Conservation (phyloP, 768 basidiomycete species). For the Phanerochaete sordida region DNA sequence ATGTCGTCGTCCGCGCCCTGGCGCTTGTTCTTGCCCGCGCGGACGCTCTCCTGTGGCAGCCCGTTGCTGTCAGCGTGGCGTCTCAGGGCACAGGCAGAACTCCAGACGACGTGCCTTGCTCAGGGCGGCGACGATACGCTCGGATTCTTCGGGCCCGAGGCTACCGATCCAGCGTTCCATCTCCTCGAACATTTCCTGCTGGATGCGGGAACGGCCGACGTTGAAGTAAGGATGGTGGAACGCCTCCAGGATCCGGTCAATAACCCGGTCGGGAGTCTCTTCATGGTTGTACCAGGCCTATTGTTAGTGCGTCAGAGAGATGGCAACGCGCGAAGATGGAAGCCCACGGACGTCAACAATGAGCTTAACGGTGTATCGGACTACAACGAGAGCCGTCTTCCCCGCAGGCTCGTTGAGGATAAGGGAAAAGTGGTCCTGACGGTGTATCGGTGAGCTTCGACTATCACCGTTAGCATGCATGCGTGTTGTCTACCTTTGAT, state of each 20-base stretch:
- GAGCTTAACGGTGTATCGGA: slow-evolving; percentile 55
- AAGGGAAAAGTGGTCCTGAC: slow-evolving; percentile 66
- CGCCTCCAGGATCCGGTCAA: slow-evolving; percentile 53
- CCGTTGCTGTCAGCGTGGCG: background rate
- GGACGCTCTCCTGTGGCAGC: slow-evolving; percentile 44
- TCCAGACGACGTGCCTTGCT: slow-evolving; percentile 45
- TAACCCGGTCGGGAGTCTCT: slow-evolving; percentile 39
- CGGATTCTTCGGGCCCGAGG: slow-evolving; percentile 40
- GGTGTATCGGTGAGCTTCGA: background rate
- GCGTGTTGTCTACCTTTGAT: slow-evolving; percentile 46
- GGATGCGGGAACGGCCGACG: slow-evolving; percentile 48
- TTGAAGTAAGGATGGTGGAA: slow-evolving; percentile 73
- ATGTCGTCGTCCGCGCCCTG: slow-evolving; percentile 41
- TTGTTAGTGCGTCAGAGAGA: too few relatives aligned
- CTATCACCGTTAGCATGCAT: background rate
- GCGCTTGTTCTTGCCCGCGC: slow-evolving; percentile 54
- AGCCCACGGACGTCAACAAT: slow-evolving; percentile 44
- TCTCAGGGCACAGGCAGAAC: background rate
- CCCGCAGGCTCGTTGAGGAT: slow-evolving; percentile 76
- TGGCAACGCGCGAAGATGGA: background rate
- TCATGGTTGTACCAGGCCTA: slow-evolving; percentile 50
- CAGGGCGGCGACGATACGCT: slow-evolving; percentile 43
- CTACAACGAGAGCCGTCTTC: slow-evolving; percentile 65
- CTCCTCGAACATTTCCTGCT: slow-evolving; percentile 55
- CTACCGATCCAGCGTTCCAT: slow-evolving; percentile 53